Base-by-base conservation (phyloP, 805 yeast genomes). In the Cyberlindnera nakhonratchasimensis region DNA sequence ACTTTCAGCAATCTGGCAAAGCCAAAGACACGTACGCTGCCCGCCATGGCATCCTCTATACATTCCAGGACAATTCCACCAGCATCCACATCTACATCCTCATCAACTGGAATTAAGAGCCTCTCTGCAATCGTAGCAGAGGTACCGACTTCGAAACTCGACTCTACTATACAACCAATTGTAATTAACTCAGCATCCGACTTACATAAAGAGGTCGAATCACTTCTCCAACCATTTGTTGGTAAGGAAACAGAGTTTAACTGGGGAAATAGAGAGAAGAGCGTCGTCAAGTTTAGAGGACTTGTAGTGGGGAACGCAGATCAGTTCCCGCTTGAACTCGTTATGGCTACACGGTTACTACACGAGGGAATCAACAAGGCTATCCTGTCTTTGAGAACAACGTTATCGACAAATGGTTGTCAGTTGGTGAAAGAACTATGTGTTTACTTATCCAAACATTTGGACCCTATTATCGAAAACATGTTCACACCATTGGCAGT, bases 191-290 rank as follows among this genome's bases (percentile, higher is more conserved):
- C 55, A 0, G 38, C 45, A 3, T 42, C 48, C 7, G 59, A 59
- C 7, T 22, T 67, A 13, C 24, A 37, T 10, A 53, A 50, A 34
- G 65, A 63, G 30, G 39, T 64, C 16, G 64, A 56, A 24, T 33
- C 42, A 4, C 34, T 65, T 6, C 40, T 59, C 19, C 8, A 47
- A 6, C 68, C 71, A 6, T 89, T 91, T 53, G 74, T 70, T 8
- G 84, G 82, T 70, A 69, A 82, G 54, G 99, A 93, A 60, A 84
- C 95, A 0, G 99, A 93, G 57, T 72, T 73, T 45, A 93, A 93
- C 58, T 93, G 99, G 99, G 63, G 69, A 18, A 52, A 55, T 0
- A 72, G 99, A 55, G 96, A 90, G 53, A 71, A 74, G 39, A 67
- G 67, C 37, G 73, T 88, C 3, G 54, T 74, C 1, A 71, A 70